phyloP scores from a whole-genome alignment of 1,284 basidiomycete genomes.

The Kalmanozyma brasiliensis region DNA sequence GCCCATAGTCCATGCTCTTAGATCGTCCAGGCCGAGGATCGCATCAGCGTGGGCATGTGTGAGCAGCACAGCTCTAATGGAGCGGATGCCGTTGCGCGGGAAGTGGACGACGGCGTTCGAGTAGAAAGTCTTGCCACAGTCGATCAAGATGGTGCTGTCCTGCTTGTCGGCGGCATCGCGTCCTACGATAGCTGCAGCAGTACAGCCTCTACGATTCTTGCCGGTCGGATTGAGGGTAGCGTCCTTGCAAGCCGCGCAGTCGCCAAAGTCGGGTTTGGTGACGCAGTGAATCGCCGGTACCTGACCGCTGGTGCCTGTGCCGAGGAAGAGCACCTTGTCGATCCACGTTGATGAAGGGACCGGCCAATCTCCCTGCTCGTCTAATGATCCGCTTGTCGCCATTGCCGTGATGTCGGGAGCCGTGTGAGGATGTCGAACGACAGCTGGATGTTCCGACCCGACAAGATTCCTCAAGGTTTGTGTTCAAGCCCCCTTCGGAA shows the following conservation, averaged over 20 bases:
- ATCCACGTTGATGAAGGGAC: conserved; percentile 48
- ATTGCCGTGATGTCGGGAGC: too few relatives aligned
- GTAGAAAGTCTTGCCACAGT: conserved; percentile 66
- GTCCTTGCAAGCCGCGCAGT: conserved; percentile 57
- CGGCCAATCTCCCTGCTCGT: conserved; percentile 13
- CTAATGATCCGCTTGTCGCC: not conserved
- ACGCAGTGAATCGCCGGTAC: conserved; percentile 62
- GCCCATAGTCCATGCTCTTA: conserved; percentile 64
- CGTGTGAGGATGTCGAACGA: too few relatives aligned
- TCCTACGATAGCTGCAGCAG: conserved; percentile 47
- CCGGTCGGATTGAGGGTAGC: conserved; percentile 50
- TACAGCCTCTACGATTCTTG: conserved; percentile 60
- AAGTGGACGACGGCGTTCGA: conserved; percentile 50
- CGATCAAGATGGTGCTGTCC: conserved; percentile 59
- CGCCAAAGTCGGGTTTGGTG: conserved; percentile 41
- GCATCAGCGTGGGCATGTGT: conserved; percentile 66
- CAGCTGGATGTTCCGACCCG: too few relatives aligned
- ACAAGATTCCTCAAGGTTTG: too few relatives aligned
- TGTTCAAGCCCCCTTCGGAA: too few relatives aligned
- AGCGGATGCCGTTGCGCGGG: conserved; percentile 41
- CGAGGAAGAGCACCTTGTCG: conserved; percentile 56
- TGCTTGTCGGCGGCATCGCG: conserved; percentile 16
- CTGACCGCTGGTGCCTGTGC: conserved; percentile 63
- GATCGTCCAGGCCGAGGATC: conserved; percentile 61
- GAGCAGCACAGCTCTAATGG: conserved; percentile 59